Percentiles rank a stretch among this genome's conserved stretches.
phyloP scores from a whole-genome alignment of 2,329 filamentous ascomycete species.

The Fusarium torreyae region DNA sequence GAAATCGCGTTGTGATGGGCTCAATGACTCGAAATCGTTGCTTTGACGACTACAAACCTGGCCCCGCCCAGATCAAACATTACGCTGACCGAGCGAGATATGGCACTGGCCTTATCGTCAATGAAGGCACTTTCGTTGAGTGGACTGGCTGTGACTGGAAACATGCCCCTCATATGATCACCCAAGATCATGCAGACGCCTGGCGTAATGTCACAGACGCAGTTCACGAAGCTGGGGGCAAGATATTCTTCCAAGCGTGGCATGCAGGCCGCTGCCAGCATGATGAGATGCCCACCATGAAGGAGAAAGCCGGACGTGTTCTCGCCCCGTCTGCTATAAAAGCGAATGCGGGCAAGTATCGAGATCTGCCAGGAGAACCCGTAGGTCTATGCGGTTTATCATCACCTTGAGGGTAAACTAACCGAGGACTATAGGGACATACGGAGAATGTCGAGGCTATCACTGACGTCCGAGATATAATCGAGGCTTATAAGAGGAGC shows the following conservation, averaged over 20 bases:
- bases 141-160: conserved; percentile 20
- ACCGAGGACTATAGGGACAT: conserved; percentile 4
- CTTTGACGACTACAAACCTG: conserved; percentile 13
- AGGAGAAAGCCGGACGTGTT: neutral
- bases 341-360: conserved; percentile 11
- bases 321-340: conserved; percentile 18
- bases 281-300: conserved; percentile 14
- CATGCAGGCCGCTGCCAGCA: conserved; percentile 25
- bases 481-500: neutral
- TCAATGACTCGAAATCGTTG: conserved; percentile 34
- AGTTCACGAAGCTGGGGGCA: neutral
- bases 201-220: conserved; percentile 1
- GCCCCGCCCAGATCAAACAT: conserved; percentile 4
- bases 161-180: conserved; percentile 1
- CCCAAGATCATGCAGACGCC: neutral
- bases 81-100: conserved; percentile 14
- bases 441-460: conserved; percentile 8
- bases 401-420: accelerated
- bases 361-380: conserved; percentile 6
- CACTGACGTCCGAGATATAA: neutral
- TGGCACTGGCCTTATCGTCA: conserved; percentile 6
- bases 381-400: neutral
- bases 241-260: conserved; percentile 29
- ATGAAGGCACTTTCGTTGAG: conserved; percentile 16
- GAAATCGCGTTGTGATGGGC: conserved; percentile 28